Evolutionary conservation across 306 rosid species (phyloP).

Genomic region (Erythrophleum fordii): DNA sequence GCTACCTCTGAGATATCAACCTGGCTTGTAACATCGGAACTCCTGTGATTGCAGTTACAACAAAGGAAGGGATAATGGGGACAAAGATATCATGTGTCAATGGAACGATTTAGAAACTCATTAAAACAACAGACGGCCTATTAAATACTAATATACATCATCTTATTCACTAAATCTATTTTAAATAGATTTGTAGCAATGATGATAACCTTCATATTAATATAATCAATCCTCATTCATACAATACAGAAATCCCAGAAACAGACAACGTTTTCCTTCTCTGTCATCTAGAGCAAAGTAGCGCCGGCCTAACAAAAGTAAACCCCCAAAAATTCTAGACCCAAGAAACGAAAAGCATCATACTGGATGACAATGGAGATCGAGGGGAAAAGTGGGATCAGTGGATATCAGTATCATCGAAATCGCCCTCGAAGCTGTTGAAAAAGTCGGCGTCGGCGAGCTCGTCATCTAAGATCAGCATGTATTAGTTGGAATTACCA

Average conservation of each 20-base stretch:
- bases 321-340: not conserved
- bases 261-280: not conserved
- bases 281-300: not conserved
- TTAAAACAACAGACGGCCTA: not conserved
- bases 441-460: conserved; percentile 82
- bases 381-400: not conserved
- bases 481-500: no score
- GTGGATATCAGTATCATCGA: conserved; percentile 81
- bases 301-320: not conserved
- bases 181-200: not conserved
- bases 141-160: not conserved
- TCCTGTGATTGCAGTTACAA: not conserved
- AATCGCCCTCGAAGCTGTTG: conserved; percentile 76
- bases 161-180: not conserved
- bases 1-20: conserved; percentile 25
- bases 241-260: not conserved
- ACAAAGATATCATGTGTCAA: no score
- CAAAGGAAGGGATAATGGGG: no score
- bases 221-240: not conserved
- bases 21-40: not conserved
- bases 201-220: conserved; percentile 1
- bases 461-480: no score
- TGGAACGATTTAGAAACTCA: not conserved
- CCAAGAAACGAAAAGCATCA: not conserved
- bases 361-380: not conserved